Conservation (phyloP, 2,329 filamentous ascomycete genomes). For the Calonectria honghensis region DNA sequence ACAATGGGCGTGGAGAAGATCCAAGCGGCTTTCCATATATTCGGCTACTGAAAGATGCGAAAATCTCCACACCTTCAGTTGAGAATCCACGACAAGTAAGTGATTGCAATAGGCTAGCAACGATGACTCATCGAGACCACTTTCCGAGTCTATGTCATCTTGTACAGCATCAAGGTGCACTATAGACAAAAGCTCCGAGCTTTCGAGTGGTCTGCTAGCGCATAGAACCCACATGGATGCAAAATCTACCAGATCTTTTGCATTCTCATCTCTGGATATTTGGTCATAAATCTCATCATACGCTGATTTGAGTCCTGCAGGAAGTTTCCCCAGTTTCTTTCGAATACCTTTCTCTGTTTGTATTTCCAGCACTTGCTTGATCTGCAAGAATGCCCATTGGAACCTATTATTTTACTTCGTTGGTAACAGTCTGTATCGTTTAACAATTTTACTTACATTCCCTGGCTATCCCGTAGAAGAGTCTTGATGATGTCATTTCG, state of each 20-base stretch:
- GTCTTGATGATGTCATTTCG: not conserved
- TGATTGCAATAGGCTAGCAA: not conserved
- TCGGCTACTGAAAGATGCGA: not conserved
- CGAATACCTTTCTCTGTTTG: slow-evolving; percentile 10
- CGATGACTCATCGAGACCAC: not conserved
- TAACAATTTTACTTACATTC: slow-evolving; percentile 7
- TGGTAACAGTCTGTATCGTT: not conserved
- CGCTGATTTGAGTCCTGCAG: slow-evolving; percentile 9
- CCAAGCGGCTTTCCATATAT: not conserved
- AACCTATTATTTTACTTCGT: not conserved
- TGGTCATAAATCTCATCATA: slow-evolving; percentile 26
- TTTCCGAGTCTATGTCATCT: not conserved
- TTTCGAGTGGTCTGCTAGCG: not conserved
- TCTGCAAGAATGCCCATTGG: slow-evolving; percentile 24
- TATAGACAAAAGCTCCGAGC: not conserved
- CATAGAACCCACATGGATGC: slow-evolving; percentile 17
- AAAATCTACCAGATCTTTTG: not conserved
- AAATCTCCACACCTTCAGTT: not conserved
- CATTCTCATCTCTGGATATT: not conserved
- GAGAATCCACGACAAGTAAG: not conserved
- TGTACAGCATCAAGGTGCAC: not conserved
- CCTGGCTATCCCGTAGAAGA: not conserved
- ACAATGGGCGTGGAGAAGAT: not conserved
- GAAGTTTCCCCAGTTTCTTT: slow-evolving; percentile 10
- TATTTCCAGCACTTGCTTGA: slow-evolving; percentile 14